Evolutionary conservation across 2,329 filamentous ascomycete genomes (phyloP), one percentile per base, ranked within the genome.

Genomic region (Monilinia aucupariae): DNA sequence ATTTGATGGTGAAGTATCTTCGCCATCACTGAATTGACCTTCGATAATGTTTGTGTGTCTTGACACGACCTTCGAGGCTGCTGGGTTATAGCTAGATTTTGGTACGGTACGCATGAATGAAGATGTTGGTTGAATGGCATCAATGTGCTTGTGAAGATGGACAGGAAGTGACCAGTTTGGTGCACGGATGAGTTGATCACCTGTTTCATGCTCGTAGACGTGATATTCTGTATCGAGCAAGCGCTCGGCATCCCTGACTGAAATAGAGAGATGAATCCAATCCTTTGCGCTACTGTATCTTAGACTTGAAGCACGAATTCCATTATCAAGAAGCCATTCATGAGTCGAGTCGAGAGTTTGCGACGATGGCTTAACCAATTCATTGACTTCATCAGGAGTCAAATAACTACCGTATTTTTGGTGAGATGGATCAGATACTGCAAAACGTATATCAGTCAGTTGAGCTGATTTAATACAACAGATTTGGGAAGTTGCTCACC

Each of bases 121-220:
- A 55, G 79, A 85, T 1, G 83, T 86, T 2, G 84, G 84, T 70
- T 86, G 83, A 32, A 86, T 80, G 15, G 81, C 79, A 68, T 85
- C 82, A 65, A 86, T 80, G 69, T 84, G 82, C 55, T 78, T 76
- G 69, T 85, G 82, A 5, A 86, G 76, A 68, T 85, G 80, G 41
- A 69, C 70, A 20, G 84, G 83, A 5, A 87, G 78, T 50, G 82
- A 85, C 83, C 83, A 86, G 48, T 77, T 73, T 1, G 81, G 79
- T 0, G 84, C 78, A 50, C 84, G 79, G 20, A 81, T 76, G 9
- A 85, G 70, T 13, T 76, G 70, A 3, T 77, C 72, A n/a, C 83
- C 84, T 69, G 85, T 80, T 39, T 75, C 73, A 68, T 84, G 82
- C 70, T 80, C 74, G 73, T 80, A 87, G 65, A 80, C 75, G 60